These are phyloP conservation scores for Cyberlindnera nakhonratchasimensis DNA, from an alignment of 805 yeast species.

Conservation along the genomic window DNA sequence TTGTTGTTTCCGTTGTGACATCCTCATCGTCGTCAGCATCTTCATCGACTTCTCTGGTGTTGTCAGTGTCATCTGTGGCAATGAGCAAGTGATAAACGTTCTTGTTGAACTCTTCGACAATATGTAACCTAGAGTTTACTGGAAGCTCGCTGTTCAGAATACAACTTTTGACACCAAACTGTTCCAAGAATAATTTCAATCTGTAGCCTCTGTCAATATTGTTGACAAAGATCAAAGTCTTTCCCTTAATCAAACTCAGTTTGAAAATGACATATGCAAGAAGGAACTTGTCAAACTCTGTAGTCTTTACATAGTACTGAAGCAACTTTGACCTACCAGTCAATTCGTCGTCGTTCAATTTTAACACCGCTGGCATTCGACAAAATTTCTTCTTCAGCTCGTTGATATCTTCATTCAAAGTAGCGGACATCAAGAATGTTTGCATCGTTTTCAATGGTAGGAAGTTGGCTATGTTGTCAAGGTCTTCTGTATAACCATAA, in stretches of 20 bases:
- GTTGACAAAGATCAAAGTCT: conserved; percentile 86
- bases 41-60: conserved; percentile 48
- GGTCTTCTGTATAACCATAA: conserved; percentile 88
- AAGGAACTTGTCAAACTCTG: conserved; percentile 88
- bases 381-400: conserved; percentile 75
- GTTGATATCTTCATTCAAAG: conserved; percentile 82
- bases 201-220: conserved; percentile 94
- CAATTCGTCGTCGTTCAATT: conserved; percentile 67
- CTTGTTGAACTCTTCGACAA: conserved; percentile 92
- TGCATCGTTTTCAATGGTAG: conserved; percentile 77
- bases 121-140: conserved; percentile 86
- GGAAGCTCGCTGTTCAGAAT: conserved; percentile 92
- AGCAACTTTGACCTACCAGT: conserved; percentile 54
- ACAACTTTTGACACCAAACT: conserved; percentile 88
- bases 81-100: conserved; percentile 81
- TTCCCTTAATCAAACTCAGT: conserved; percentile 83
- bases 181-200: conserved; percentile 84
- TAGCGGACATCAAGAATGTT: conserved; percentile 94
- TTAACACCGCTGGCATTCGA: conserved; percentile 75
- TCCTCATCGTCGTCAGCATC: conserved; percentile 30
- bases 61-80: conserved; percentile 89
- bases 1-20: conserved; percentile 5
- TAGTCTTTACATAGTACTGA: conserved; percentile 83
- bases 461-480: conserved; percentile 56
- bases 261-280: conserved; percentile 90